These are phyloP conservation scores for Fabrea salina DNA, from an alignment of 169 alveolate species.

Conservation along the genomic window DNA sequence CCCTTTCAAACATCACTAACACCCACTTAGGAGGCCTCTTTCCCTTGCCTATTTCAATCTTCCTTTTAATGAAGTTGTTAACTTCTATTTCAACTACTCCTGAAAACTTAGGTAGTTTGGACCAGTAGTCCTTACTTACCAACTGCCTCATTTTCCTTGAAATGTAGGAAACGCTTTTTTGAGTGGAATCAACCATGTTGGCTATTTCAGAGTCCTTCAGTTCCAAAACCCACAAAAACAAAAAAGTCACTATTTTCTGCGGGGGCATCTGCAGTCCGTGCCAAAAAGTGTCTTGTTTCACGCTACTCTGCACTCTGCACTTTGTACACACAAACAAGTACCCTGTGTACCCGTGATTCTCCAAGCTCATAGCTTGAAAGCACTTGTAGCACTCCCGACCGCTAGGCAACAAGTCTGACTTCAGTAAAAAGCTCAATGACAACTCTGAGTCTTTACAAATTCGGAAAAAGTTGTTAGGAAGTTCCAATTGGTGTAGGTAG, in stretches of 20 bases:
- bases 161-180: not conserved
- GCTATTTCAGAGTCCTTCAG: not conserved
- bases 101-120: not conserved
- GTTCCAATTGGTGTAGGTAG: not conserved
- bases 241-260: not conserved
- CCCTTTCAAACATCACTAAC: not conserved
- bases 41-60: slow-evolving; percentile 5
- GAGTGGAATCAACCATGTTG: not conserved
- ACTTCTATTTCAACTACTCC: slow-evolving; percentile 5
- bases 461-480: not conserved
- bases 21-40: not conserved
- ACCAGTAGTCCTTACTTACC: not conserved
- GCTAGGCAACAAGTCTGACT: not conserved
- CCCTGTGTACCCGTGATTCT: not conserved
- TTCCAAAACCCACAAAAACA: slow-evolving; percentile 16
- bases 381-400: not conserved
- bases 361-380: not conserved
- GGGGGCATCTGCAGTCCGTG: not conserved
- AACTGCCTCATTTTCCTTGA: slow-evolving; percentile 2
- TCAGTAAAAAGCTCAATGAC: not conserved
- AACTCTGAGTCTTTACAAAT: not conserved
- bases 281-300: not conserved
- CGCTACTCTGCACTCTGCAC: not conserved
- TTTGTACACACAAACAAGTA: not conserved
- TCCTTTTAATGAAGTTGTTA: slow-evolving; percentile 3